Base-by-base conservation (phyloP, 345 rosid species). In the Dovyalis caffra region DNA sequence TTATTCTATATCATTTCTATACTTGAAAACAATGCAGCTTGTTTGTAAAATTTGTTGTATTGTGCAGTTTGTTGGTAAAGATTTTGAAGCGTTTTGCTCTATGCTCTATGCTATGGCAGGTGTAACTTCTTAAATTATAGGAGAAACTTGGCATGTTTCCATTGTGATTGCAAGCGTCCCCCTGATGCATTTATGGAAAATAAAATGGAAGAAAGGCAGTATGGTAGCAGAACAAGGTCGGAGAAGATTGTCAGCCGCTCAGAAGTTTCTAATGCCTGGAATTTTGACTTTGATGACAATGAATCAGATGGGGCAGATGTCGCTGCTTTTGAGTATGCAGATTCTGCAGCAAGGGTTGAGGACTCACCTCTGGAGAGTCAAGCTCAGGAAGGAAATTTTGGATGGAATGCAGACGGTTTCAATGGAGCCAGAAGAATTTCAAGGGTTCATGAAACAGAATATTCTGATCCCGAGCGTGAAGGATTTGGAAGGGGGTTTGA, bases 251-350 rank as follows among this genome's bases (percentile, higher is more conserved):
- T 85, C 51, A 79, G 66, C 43, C 82, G 88, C 71, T 78, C 78
- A 43, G 95, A 88, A 80, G 90, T 93, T 75, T 88, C 97, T 66
- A 88, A 89, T 81, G 95, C 95, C 35, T 94, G 99, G 97, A 95
- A 93, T 86, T 95, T 93, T 72, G 95, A 95, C 80, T 95, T 95
- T 56, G 99, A 93, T 71, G 99, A 95, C 38, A 89, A 92, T 82
- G 99, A 89, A 88, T 95, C 99, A 62, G 99, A 95, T 76, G 99
- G 98, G 0, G 97, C 96, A 74, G 98, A 93, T 85, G 94, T 95
- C 75, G 98, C 93, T 84, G 88, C 94, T 1, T 95, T 92, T 71
- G 97, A 93, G 86, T 81, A 90, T 74, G 97, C 94, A 26, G 96
- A 93, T 85, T 87, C 93, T 66, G 70, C 77, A 6, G 73, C 76